A percentile compares a stretch with the other conserved stretches of the same genome.
phyloP scores from a whole-genome alignment of 1,284 basidiomycete species.

The Microbotryum intermedium region DNA sequence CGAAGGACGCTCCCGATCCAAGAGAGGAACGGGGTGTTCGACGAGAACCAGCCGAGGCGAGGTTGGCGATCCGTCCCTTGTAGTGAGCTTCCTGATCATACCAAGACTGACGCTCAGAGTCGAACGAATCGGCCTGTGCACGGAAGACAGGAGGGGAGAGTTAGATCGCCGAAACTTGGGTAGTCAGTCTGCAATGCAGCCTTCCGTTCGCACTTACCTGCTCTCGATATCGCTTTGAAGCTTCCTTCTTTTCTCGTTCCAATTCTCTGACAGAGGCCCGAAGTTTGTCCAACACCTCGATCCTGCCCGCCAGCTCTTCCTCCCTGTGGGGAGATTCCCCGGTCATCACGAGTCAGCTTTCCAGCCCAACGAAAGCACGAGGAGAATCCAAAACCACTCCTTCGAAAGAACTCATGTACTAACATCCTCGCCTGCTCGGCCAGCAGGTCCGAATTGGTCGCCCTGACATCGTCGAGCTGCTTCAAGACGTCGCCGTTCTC shows the following conservation, averaged over 20 bases:
- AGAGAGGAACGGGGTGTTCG: not conserved
- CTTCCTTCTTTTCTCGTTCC: slow-evolving; percentile 27
- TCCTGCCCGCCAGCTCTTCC: slow-evolving; percentile 27
- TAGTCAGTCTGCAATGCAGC: not conserved
- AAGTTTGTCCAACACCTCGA: slow-evolving; percentile 28
- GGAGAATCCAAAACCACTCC: not conserved
- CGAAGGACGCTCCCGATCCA: not conserved
- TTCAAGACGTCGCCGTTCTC: not conserved
- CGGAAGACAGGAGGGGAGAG: not conserved
- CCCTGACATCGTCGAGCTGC: not conserved
- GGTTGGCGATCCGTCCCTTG: slow-evolving; percentile 19
- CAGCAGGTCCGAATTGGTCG: slow-evolving; percentile 9
- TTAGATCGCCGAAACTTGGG: not conserved
- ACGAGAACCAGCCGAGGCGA: not conserved
- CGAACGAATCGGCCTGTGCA: slow-evolving; percentile 30
- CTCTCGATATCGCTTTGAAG: slow-evolving; percentile 28
- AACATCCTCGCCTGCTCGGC: slow-evolving; percentile 12
- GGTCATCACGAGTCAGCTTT: not conserved
- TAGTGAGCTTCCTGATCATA: slow-evolving; percentile 30
- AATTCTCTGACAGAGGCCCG: slow-evolving; percentile 20
- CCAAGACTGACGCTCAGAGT: slow-evolving; percentile 32
- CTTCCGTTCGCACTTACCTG: slow-evolving; percentile 14
- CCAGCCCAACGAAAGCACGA: not conserved
- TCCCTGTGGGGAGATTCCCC: slow-evolving; percentile 15
- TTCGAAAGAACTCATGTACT: not conserved